Evolutionary conservation across 805 yeast species (phyloP), one percentile per base, ranked within the genome.

Genomic region (Suhomyces sp.): DNA sequence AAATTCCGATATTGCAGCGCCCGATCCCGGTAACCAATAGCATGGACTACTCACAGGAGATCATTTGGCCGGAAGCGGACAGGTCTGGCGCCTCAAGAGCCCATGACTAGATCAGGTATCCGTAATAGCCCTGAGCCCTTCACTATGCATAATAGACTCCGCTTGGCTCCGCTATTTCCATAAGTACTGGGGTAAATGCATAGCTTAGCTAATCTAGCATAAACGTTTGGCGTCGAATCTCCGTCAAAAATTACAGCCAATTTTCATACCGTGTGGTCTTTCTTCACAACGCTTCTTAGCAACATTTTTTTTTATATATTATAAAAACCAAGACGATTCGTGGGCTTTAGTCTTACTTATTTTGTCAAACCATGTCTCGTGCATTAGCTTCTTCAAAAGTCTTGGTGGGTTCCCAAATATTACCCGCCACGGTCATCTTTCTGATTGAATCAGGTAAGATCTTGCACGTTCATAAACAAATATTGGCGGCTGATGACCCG

Each of bases 401-500:
- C 15, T 78, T 86, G 27, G 56, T 84, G 13, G 76, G 73, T 15
- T 80, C 71, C 37, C 51, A 61, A 41, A 57, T 81, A 1, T 61
- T 59, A 2, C 82, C 87, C 1, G 92, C 91, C 27, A 86, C 93
- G 6, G 68, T 87, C 20, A 75, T 87, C 27, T 87, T 76, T 64
- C 83, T 89, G 24, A 43, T 59, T 13, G 72, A 68, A 46, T 57
- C 75, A 21, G 81, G 81, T 12, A 83, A 80, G 59, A 85, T 89
- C 52, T 65, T 85, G 12, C 76, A 78, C 43, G 75, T 88, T n/a
- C 66, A 67, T 22, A 43, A 22, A 17, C 46, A 53, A 6, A 67
- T 82, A 1, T 55, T 81, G 2, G 57, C 60, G 4, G 56, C 61
- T 1, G 58, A 69, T 15, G 82, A 82, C 55, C 75, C 75, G 1